Percentiles rank a stretch among this genome's conserved stretches.
Evolutionary conservation across 2,329 filamentous ascomycete genomes (phyloP).

Genomic region (Colletotrichum siamense): DNA sequence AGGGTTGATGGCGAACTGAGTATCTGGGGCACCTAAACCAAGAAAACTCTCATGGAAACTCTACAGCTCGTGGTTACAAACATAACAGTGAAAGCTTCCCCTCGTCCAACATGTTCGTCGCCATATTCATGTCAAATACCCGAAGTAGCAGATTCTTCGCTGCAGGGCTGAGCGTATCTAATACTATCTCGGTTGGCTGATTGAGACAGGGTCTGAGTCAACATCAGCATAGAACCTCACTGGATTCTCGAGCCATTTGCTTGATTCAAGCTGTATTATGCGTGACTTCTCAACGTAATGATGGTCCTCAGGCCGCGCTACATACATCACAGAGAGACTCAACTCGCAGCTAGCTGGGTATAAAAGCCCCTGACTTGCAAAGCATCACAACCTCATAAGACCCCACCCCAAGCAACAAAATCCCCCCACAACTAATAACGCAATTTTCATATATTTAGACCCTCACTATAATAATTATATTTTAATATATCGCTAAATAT

Average conservation of each 20-base stretch:
- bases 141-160: background rate
- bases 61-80: accelerated
- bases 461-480: too few species aligned
- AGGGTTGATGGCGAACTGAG: accelerated
- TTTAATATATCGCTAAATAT: too few species aligned
- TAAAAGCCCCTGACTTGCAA: background rate
- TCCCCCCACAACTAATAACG: too few species aligned
- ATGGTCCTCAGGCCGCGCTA: background rate
- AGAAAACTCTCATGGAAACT: background rate
- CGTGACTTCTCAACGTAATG: background rate
- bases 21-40: background rate
- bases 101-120: accelerated
- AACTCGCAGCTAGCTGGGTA: background rate
- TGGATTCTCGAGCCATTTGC: background rate
- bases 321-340: accelerated
- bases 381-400: background rate
- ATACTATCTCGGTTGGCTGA: too few species aligned
- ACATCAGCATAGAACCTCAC: background rate
- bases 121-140: background rate
- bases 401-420: too few species aligned
- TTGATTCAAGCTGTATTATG: background rate
- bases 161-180: too few species aligned
- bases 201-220: background rate
- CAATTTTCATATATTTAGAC: too few species aligned
- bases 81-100: background rate